Percentiles rank a stretch among this genome's conserved stretches.
phyloP scores from a whole-genome alignment of 2,329 filamentous ascomycete species.

The Orbilia quercus region DNA sequence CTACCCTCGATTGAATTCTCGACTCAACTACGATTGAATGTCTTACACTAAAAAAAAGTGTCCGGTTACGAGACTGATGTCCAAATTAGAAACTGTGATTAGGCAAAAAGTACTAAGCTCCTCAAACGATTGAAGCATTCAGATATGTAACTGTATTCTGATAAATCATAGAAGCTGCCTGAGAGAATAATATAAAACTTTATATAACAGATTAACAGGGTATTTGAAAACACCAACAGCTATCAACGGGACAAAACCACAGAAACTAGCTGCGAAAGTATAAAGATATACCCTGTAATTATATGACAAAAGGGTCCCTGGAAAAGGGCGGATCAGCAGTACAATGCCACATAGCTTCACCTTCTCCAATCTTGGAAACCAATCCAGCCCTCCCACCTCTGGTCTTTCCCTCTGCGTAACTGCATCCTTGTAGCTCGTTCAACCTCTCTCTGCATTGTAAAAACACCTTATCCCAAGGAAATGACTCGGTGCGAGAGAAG shows the following conservation, averaged over 20 bases:
- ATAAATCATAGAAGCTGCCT: too few relatives aligned
- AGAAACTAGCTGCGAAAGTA: neutral
- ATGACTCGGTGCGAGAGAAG: neutral
- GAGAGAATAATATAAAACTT: too few relatives aligned
- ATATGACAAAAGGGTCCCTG: constrained; percentile 12
- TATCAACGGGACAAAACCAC: neutral
- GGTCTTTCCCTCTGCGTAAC: neutral
- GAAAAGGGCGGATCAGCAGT: constrained; percentile 3
- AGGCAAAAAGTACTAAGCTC: too few relatives aligned
- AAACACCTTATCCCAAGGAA: constrained; percentile 33
- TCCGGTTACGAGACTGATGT: too few relatives aligned
- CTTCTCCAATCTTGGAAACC: constrained; percentile 30
- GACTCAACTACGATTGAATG: too few relatives aligned
- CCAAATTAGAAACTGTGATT: too few relatives aligned
- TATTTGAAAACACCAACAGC: too few relatives aligned
- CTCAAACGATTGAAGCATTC: too few relatives aligned
- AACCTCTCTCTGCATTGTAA: constrained; percentile 15
- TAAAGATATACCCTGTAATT: neutral
- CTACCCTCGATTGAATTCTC: too few relatives aligned
- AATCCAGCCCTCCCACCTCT: constrained; percentile 9
- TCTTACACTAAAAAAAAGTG: too few relatives aligned
- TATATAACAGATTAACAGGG: too few relatives aligned
- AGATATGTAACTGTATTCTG: too few relatives aligned
- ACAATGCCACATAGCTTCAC: constrained; percentile 1
- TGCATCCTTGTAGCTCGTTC: neutral